These are phyloP conservation scores for Dothistroma septosporum DNA, from an alignment of 2,329 filamentous ascomycete species.

Conservation along the genomic window DNA sequence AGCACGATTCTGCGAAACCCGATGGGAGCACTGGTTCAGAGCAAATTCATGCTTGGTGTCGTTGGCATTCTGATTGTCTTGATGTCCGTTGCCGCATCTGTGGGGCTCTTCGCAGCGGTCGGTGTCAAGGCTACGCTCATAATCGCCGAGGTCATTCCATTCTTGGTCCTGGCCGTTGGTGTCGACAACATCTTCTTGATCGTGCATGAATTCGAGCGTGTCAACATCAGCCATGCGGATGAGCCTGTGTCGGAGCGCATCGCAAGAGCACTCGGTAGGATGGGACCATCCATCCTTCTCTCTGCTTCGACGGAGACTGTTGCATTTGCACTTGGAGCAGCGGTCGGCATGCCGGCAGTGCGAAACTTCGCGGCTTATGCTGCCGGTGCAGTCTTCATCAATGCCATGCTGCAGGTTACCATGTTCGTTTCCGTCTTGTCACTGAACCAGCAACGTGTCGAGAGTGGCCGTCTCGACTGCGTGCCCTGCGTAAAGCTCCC, in stretches of 20 bases:
- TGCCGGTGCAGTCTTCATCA: conserved; percentile 92
- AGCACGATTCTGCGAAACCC: conserved; percentile 77
- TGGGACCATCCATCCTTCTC: conserved; percentile 93
- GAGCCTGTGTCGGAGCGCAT: conserved; percentile 81
- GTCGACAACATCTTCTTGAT: conserved; percentile 99
- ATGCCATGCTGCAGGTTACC: conserved; percentile 92
- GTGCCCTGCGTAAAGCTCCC: conserved; percentile 83
- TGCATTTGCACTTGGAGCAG: conserved; percentile 85
- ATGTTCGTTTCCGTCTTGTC: conserved; percentile 93
- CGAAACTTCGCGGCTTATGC: conserved; percentile 97
- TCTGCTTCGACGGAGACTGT: conserved; percentile 93
- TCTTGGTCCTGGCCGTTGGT: conserved; percentile 90
- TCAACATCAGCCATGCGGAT: conserved; percentile 88
- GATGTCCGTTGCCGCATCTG: conserved; percentile 94
- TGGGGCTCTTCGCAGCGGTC: conserved; percentile 86
- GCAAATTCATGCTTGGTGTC: conserved; percentile 93
- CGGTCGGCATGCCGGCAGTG: conserved; percentile 96
- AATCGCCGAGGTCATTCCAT: conserved; percentile 97
- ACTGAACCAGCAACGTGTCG: conserved; percentile 85
- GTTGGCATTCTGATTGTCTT: conserved; percentile 91
- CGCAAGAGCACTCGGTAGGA: conserved; percentile 82
- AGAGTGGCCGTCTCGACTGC: conserved; percentile 84
- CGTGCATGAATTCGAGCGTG: conserved; percentile 93
- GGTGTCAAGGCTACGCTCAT: conserved; percentile 95
- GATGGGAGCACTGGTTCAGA: conserved; percentile 80